Conservation (phyloP, 768 basidiomycete species). For the Suillus variegatus region DNA sequence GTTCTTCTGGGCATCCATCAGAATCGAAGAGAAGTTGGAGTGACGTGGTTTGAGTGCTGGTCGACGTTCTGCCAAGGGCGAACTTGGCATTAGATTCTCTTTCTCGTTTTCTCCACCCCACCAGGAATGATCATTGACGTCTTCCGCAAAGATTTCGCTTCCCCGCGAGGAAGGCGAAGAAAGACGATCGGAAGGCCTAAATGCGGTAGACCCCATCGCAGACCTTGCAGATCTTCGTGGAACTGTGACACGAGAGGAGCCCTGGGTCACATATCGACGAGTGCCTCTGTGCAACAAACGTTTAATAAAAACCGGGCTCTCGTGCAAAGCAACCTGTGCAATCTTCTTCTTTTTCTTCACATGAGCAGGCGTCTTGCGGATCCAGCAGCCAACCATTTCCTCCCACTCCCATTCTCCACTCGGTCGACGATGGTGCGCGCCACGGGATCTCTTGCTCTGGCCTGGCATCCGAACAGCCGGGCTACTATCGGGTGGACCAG, state of each 20-base stretch:
- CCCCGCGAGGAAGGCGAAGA: slow-evolving; percentile 14
- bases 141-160: slow-evolving; percentile 18
- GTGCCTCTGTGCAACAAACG: slow-evolving; percentile 5
- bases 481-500: slow-evolving; percentile 14
- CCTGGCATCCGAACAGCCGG: slow-evolving; percentile 17
- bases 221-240: background rate
- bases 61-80: slow-evolving; percentile 8
- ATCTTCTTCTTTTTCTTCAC: slow-evolving; percentile 24
- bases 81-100: slow-evolving; percentile 20
- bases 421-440: slow-evolving; percentile 13
- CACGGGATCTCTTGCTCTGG: slow-evolving; percentile 8
- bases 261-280: background rate
- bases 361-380: slow-evolving; percentile 35
- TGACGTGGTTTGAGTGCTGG: slow-evolving; percentile 19
- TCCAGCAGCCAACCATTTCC: slow-evolving; percentile 45
- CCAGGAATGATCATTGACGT: slow-evolving; percentile 18
- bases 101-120: slow-evolving; percentile 23
- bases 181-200: slow-evolving; percentile 10
- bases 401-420: slow-evolving; percentile 52
- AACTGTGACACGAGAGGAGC: background rate
- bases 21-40: slow-evolving; percentile 39
- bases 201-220: slow-evolving; percentile 6
- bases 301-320: slow-evolving; percentile 1
- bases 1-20: slow-evolving; percentile 41
- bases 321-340: slow-evolving; percentile 2